phyloP scores from a whole-genome alignment of 352 stramenopile genomes.

The Phytopythium cucurbitacearum region DNA sequence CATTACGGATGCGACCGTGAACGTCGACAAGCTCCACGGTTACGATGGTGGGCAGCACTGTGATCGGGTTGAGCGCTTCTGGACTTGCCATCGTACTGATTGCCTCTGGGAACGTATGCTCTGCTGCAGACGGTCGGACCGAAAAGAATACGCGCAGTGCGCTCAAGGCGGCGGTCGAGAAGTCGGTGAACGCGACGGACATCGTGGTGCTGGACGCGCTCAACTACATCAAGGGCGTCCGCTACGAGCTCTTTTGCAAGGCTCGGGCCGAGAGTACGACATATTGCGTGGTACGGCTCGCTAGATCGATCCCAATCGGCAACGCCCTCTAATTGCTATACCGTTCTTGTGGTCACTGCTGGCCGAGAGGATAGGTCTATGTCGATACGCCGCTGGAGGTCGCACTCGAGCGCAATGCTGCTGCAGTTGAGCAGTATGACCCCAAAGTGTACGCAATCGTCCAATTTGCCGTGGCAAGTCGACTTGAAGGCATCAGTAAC shows the following conservation, averaged over 20 bases:
- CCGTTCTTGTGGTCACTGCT: too few relatives aligned
- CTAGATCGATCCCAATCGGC: neutral
- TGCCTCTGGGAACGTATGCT: neutral
- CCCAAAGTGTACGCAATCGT: slow-evolving; percentile 32
- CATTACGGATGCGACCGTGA: slow-evolving; percentile 58
- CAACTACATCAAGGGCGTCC: slow-evolving; percentile 95
- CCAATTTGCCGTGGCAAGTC: neutral
- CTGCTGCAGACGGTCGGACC: slow-evolving; percentile 34
- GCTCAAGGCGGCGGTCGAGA: slow-evolving; percentile 61
- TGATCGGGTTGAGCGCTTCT: neutral
- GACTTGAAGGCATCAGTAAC: neutral
- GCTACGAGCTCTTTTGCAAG: slow-evolving; percentile 95
- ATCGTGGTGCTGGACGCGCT: slow-evolving; percentile 92
- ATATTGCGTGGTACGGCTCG: slow-evolving; percentile 75
- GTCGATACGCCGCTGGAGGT: slow-evolving; percentile 64
- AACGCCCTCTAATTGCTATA: neutral
- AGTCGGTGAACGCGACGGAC: slow-evolving; percentile 45
- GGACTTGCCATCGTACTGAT: neutral
- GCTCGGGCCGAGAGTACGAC: slow-evolving; percentile 87
- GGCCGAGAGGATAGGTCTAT: slow-evolving; percentile 33
- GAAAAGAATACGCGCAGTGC: slow-evolving; percentile 75
- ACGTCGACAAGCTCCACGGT: slow-evolving; percentile 47
- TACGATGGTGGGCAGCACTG: slow-evolving; percentile 40
- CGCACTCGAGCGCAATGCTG: slow-evolving; percentile 52
- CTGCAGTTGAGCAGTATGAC: slow-evolving; percentile 30